Conservation (phyloP, 805 yeast species). For the Lachancea dasiensis region DNA sequence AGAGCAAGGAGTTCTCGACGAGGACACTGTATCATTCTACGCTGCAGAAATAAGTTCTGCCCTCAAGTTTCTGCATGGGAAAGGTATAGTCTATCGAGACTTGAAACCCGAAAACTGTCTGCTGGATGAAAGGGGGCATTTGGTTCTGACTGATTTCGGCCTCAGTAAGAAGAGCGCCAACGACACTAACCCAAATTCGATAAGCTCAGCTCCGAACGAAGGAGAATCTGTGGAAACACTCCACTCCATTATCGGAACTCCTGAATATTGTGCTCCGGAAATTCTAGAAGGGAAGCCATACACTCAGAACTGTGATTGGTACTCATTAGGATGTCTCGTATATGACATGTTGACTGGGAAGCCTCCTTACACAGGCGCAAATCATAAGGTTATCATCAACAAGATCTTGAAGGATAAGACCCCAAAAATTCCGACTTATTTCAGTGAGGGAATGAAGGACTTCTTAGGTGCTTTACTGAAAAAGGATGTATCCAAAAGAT, state of each 20-base stretch:
- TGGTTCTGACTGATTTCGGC: conserved; percentile 83
- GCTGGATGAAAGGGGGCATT: conserved; percentile 69
- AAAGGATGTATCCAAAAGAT: conserved; percentile 63
- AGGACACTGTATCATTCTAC: conserved; percentile 67
- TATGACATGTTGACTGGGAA: conserved; percentile 77
- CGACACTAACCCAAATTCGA: conserved; percentile 2
- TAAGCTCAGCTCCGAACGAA: conserved; percentile 1
- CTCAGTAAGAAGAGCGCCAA: conserved; percentile 43
- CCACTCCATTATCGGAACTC: conserved; percentile 40
- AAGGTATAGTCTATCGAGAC: conserved; percentile 83
- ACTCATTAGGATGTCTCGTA: conserved; percentile 82
- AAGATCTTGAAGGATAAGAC: conserved; percentile 62
- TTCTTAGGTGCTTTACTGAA: conserved; percentile 57
- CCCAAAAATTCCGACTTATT: conserved; percentile 62
- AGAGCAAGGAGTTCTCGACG: conserved; percentile 42
- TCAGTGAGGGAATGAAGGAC: conserved; percentile 77
- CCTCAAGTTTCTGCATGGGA: conserved; percentile 62
- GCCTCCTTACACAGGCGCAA: conserved; percentile 85
- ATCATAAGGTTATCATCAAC: conserved; percentile 67
- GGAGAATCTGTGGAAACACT: conserved; percentile 31
- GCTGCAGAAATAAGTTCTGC: conserved; percentile 79
- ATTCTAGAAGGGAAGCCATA: conserved; percentile 71
- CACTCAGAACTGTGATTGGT: conserved; percentile 81
- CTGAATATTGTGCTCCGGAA: conserved; percentile 74
- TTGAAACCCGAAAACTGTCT: conserved; percentile 87